phyloP scores from a whole-genome alignment of 495 filamentous ascomycete species.

The Saxispiralis lemnorum region DNA sequence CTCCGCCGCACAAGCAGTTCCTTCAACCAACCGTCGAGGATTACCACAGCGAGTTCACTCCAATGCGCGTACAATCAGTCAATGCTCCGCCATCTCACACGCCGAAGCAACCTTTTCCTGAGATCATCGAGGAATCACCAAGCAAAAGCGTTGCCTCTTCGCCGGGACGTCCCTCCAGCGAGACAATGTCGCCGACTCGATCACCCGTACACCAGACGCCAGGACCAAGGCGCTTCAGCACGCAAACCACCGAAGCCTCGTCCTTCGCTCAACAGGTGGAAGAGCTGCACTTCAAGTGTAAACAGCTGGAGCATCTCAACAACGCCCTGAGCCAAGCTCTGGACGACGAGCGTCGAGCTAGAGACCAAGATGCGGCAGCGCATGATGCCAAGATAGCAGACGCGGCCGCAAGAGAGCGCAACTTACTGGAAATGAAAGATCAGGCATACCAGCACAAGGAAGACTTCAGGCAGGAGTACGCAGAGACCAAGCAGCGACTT shows the following conservation, averaged over 20 bases:
- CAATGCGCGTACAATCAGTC: neutral
- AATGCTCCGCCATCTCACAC: neutral
- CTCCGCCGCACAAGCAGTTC: constrained; percentile 6
- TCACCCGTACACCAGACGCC: constrained; percentile 6
- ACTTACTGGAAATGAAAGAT: constrained; percentile 1
- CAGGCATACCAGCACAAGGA: neutral
- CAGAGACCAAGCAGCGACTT: neutral
- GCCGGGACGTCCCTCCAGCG: constrained; percentile 9
- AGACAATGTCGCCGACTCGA: constrained; percentile 7
- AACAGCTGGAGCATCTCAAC: constrained; percentile 10
- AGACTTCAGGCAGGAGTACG: neutral
- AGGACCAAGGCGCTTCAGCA: neutral
- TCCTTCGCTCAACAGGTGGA: constrained; percentile 6
- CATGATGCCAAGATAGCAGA: neutral
- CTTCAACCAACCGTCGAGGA: constrained; percentile 16
- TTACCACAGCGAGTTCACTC: constrained; percentile 16
- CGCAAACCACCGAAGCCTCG: constrained; percentile 4
- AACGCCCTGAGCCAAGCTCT: constrained; percentile 6
- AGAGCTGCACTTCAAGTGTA: constrained; percentile 1
- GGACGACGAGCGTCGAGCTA: constrained; percentile 10
- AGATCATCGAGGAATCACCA: neutral
- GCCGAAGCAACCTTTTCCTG: neutral
- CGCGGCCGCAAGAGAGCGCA: neutral
- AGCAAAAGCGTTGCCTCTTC: neutral
- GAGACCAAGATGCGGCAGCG: constrained; percentile 4